Percentiles rank a stretch among this genome's conserved stretches.
phyloP scores from a whole-genome alignment of 2,329 filamentous ascomycete species.

The Dactylella cylindrospora region DNA sequence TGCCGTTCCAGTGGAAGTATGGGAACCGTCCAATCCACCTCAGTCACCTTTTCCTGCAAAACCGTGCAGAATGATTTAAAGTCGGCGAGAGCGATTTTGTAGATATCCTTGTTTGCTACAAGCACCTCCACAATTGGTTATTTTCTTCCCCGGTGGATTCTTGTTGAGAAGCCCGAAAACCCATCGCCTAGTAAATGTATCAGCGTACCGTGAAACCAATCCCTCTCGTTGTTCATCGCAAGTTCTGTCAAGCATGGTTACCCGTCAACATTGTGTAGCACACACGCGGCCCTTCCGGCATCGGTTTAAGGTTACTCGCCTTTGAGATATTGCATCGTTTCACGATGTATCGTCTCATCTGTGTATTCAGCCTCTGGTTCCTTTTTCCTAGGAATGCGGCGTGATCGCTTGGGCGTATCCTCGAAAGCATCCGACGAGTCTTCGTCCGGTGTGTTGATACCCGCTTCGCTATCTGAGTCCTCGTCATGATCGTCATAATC shows the following conservation, averaged over 20 bases:
- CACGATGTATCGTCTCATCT: conserved; percentile 60
- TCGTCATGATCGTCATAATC: conserved; percentile 8
- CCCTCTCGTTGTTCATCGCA: conserved; percentile 62
- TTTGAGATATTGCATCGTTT: conserved; percentile 61
- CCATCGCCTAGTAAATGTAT: not conserved
- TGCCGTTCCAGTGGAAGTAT: conserved; percentile 84
- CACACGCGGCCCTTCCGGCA: not conserved
- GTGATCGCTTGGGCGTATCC: not conserved
- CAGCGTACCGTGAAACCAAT: conserved; percentile 61
- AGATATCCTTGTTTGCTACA: conserved; percentile 76
- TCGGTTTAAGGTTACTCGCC: conserved; percentile 14
- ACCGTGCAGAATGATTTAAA: conserved; percentile 76
- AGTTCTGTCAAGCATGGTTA: conserved; percentile 54
- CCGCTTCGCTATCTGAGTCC: not conserved
- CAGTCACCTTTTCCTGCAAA: conserved; percentile 69
- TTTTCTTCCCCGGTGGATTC: not conserved
- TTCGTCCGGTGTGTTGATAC: not conserved
- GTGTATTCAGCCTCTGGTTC: conserved; percentile 55
- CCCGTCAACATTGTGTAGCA: not conserved
- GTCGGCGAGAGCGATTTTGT: conserved; percentile 74
- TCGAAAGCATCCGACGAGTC: not conserved
- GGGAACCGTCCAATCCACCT: conserved; percentile 75
- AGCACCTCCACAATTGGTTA: not conserved
- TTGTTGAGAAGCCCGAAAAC: conserved; percentile 17
- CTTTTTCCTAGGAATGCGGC: conserved; percentile 6